These are phyloP conservation scores for Guillardia theta DNA, from an alignment of 78 protist genomes.

Conservation along the genomic window DNA sequence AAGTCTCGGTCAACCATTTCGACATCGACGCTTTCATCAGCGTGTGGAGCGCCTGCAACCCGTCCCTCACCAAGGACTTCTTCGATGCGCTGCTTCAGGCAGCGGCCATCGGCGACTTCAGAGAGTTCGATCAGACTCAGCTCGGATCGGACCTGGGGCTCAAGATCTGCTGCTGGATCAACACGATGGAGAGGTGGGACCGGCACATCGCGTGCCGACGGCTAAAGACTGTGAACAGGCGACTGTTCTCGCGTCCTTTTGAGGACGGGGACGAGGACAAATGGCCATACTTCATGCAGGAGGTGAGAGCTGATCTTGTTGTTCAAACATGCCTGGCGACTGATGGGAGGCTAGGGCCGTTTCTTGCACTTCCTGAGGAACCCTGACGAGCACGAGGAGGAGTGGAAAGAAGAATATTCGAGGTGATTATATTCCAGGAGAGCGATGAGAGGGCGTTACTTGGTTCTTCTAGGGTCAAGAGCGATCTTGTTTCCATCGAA, in stretches of 20 bases:
- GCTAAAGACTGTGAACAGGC: background rate
- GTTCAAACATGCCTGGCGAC: too few relatives aligned
- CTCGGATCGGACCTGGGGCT: background rate
- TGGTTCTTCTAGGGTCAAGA: too few relatives aligned
- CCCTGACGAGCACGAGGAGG: background rate
- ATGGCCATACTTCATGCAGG: background rate
- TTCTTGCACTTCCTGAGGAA: background rate
- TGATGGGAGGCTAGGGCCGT: background rate
- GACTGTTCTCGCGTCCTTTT: background rate
- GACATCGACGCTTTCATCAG: background rate
- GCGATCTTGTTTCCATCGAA: background rate
- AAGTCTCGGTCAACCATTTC: background rate
- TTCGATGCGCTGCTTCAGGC: background rate
- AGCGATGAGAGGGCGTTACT: background rate
- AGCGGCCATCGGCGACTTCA: background rate
- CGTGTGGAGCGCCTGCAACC: background rate
- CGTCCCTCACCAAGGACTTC: too few relatives aligned
- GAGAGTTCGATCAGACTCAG: background rate
- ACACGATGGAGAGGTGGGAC: background rate
- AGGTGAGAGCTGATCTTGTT: too few relatives aligned
- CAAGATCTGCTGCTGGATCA: slow-evolving; percentile 16
- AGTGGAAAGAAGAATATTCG: background rate
- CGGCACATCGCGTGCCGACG: too few relatives aligned
- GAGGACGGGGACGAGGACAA: background rate
- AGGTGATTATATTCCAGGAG: too few relatives aligned